Evolutionary conservation across 768 basidiomycete genomes (phyloP), one percentile per base, ranked within the genome.

Genomic region (Pleurotus cornucopiae): DNA sequence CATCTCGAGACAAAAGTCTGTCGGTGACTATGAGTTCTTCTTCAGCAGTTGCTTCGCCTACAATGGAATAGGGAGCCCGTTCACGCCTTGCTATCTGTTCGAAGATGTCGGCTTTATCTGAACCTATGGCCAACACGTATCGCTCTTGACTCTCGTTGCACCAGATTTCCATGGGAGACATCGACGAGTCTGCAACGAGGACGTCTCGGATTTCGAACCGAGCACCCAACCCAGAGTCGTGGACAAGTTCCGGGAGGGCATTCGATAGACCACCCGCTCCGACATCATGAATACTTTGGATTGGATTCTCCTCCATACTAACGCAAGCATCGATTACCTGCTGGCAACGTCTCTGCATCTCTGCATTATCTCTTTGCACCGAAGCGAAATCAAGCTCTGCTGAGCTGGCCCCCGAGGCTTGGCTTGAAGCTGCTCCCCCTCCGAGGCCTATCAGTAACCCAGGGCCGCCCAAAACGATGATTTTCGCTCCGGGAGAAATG

Each of bases 161-260:
- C 97, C 97, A 99, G 49, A 98, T 98, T 73, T 98, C 96, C 96
- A 99, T 98, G 0, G 97, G 97, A 3, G 92, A 94, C 91, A 99
- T 92, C 39, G 89, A 88, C 20, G 81, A 78, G 68, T 98, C 97
- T 25, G 93, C 96, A 40, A 97, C 85, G 21, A 92, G 79, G 5
- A 99, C 86, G 63, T 98, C 91, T 18, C 96, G 78, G 62, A 99
- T 95, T 73, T 99, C 97, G 65, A 98, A 94, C 3, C 67, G 77
- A 0, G 92, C 97, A 6, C 97, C 97, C 4, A 97, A 78, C n/a
- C 80, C 82, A 1, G 94, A 90, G 71, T 98, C 96, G 66, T 98
- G 96, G 2, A 99, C 97, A 44, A 99, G 76, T 69, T 99, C 97
- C 0, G 97, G 97, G 2, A 99, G 76, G 30, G 96, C 97, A 68